These are phyloP conservation scores for Apophysomyces elegans DNA, from an alignment of 371 early-diverging fungal genomes.

Conservation along the genomic window DNA sequence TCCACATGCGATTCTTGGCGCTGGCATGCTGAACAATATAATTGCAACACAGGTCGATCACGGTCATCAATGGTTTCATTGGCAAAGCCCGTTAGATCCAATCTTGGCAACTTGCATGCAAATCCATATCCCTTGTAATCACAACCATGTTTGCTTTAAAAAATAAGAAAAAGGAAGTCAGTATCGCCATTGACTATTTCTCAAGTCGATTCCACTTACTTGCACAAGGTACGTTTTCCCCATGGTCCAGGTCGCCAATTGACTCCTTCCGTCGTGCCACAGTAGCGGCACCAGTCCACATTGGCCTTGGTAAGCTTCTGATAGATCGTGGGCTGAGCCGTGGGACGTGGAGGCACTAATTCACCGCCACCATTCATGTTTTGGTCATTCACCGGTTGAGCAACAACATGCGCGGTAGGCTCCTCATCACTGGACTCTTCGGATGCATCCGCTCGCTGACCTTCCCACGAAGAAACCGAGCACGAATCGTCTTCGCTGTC, in stretches of 20 bases:
- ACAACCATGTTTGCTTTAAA: slow-evolving; percentile 84
- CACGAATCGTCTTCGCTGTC: slow-evolving; percentile 20
- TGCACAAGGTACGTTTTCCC: slow-evolving; percentile 94
- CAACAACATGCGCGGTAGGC: neutral
- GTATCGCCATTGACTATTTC: too few species aligned
- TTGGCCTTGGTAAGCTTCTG: slow-evolving; percentile 67
- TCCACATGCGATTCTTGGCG: slow-evolving; percentile 66
- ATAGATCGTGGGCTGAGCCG: slow-evolving; percentile 57
- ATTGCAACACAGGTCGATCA: slow-evolving; percentile 86
- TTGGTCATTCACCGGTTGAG: neutral
- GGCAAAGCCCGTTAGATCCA: slow-evolving; percentile 80
- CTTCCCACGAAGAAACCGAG: slow-evolving; percentile 28
- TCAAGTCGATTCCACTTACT: slow-evolving; percentile 51
- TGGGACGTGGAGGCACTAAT: slow-evolving; percentile 21
- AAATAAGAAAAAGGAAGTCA: slow-evolving; percentile 2
- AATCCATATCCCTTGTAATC: slow-evolving; percentile 95
- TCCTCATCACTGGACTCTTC: slow-evolving; percentile 15
- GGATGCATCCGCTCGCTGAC: slow-evolving; percentile 10
- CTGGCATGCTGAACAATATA: slow-evolving; percentile 82
- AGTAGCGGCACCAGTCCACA: slow-evolving; percentile 92
- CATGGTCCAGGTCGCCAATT: slow-evolving; percentile 95
- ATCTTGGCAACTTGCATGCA: slow-evolving; percentile 84
- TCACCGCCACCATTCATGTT: neutral
- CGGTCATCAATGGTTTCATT: slow-evolving; percentile 79
- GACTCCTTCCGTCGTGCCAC: slow-evolving; percentile 90